Evolutionary conservation across 257 asterid genomes (phyloP).

Genomic region (Jacaranda copaia): DNA sequence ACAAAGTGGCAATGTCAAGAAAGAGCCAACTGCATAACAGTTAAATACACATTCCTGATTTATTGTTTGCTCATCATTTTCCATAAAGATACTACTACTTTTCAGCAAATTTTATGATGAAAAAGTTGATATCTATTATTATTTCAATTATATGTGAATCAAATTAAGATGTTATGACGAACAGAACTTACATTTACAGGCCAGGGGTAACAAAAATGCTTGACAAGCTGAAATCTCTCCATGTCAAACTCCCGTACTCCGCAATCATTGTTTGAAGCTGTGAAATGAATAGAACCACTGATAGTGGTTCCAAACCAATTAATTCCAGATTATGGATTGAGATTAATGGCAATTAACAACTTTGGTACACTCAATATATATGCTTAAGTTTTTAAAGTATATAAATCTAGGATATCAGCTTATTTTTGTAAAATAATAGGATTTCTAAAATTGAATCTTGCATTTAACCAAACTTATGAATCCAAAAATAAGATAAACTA

Average conservation of each 20-base stretch:
- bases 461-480: background rate
- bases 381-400: background rate
- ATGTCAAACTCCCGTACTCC: slow-evolving; percentile 60
- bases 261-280: slow-evolving; percentile 54
- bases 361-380: slow-evolving; percentile 3
- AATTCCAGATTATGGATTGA: slow-evolving; percentile 19
- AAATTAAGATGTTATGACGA: background rate
- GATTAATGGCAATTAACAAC: background rate
- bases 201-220: slow-evolving; percentile 59
- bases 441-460: background rate
- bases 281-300: slow-evolving; percentile 59
- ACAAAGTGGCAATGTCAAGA: background rate
- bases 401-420: background rate
- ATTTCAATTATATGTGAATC: background rate
- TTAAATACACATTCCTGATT: background rate
- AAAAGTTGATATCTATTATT: background rate
- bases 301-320: slow-evolving; percentile 31
- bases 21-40: background rate
- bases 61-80: slow-evolving; percentile 11
- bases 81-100: background rate
- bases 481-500: background rate
- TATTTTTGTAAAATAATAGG: slow-evolving; percentile 4
- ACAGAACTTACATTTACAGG: slow-evolving; percentile 53
- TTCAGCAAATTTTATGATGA: background rate
- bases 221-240: slow-evolving; percentile 63